Base-by-base conservation (phyloP, 176 grass and related monocot genomes). In the Hordeum marinum region DNA sequence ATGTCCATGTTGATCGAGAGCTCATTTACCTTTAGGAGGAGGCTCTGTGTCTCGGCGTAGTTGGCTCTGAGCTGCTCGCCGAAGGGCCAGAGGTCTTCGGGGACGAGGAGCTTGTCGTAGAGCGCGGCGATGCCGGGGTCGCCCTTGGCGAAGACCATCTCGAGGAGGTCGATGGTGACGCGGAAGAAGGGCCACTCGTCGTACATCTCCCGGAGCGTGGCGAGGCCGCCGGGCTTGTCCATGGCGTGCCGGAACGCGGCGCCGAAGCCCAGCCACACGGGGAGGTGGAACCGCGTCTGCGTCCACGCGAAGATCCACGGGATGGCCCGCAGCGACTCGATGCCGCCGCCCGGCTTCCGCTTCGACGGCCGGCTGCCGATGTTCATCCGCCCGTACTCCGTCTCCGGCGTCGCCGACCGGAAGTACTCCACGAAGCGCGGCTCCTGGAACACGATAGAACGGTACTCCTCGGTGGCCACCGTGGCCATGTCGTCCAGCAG, bases 251-350 rank as follows among this genome's bases (percentile, higher is more conserved):
- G 84, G 83, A 95, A 92, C n/a, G 83, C 90, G 37, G 85, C 55
- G 37, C 90, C 90, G 87, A 90, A 95, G 67, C 93, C 93, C 15
- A 95, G 79, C 90, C 93, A 95, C 50, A 95, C 88, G 61, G 93
- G 93, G 46, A 95, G 90, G 83, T 95, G 93, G 84, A 95, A 95
- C 43, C 93, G 76, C 32, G 93, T 95, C 75, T 95, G 90, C 7
- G 93, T 95, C 93, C 93, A 95, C 59, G 93, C 90, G 82, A 92
- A 95, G 72, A 95, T 95, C 93, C 93, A 92, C 57, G 93, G 93
- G 70, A 92, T 95, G 58, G 93, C 93, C 11, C 90, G 93, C 24
- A 95, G 88, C 10, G 93, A 90, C 82, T 95, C 85, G 68, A 95
- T 92, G 61, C 90, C 90, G 59, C 90, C 93, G 39, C 76, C 80